Conservation (phyloP, 768 basidiomycete genomes). For the Auricularia auricula-judae region DNA sequence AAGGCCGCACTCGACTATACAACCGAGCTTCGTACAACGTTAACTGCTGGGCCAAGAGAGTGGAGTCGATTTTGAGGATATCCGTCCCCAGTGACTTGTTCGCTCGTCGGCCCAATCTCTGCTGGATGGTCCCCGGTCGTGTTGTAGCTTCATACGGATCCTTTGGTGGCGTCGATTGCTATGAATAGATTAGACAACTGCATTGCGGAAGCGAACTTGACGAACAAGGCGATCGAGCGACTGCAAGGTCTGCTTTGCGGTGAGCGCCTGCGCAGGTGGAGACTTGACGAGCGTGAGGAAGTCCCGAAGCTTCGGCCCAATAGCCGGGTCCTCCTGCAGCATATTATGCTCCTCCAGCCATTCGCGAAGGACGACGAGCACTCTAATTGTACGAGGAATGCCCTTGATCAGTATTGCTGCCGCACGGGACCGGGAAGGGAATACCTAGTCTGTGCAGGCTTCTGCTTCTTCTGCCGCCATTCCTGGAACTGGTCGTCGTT, state of each 20-base stretch:
- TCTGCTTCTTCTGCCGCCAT: constrained; percentile 54
- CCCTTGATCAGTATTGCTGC: background rate
- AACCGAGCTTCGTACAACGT: constrained; percentile 61
- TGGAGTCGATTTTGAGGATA: constrained; percentile 51
- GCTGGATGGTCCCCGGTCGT: constrained; percentile 12
- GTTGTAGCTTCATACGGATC: constrained; percentile 11
- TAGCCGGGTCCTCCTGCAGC: constrained; percentile 52
- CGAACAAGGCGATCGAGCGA: constrained; percentile 48
- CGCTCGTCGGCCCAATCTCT: constrained; percentile 20
- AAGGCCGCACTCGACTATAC: constrained; percentile 57
- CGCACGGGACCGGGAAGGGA: background rate
- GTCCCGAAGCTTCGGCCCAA: constrained; percentile 43
- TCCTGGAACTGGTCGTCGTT: constrained; percentile 41
- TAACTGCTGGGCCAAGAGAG: constrained; percentile 69
- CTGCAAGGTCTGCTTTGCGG: constrained; percentile 39
- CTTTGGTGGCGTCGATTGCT: constrained; percentile 7
- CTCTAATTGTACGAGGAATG: background rate
- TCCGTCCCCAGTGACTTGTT: constrained; percentile 46
- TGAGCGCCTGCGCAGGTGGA: constrained; percentile 30
- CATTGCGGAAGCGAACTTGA: background rate
- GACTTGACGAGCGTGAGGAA: constrained; percentile 34
- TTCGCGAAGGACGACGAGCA: constrained; percentile 26
- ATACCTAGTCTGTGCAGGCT: constrained; percentile 51
- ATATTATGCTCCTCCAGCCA: constrained; percentile 57
- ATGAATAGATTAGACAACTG: background rate